Conservation (phyloP, 2,329 filamentous ascomycete species). For the Microsporum audouinii region DNA sequence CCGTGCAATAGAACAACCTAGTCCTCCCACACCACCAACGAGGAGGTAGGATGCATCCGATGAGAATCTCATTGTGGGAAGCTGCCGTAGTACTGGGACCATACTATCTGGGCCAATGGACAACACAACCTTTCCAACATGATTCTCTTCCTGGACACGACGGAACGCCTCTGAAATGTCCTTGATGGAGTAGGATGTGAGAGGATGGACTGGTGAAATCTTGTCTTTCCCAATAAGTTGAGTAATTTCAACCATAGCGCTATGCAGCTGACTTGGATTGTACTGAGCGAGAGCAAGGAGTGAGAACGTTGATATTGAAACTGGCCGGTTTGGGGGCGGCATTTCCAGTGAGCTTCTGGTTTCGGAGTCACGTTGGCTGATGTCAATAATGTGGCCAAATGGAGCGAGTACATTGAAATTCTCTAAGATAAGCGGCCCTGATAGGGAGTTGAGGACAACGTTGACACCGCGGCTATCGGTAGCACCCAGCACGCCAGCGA, state of each 20-base stretch:
- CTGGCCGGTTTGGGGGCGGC: too few relatives aligned
- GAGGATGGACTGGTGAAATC: constrained; percentile 19
- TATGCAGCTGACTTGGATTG: background rate
- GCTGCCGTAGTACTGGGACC: background rate
- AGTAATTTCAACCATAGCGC: constrained; percentile 14
- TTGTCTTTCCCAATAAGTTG: constrained; percentile 20
- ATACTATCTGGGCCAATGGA: background rate
- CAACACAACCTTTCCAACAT: constrained; percentile 31
- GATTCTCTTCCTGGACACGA: constrained; percentile 23
- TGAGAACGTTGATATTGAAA: too few relatives aligned
- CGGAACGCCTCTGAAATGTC: constrained; percentile 16
- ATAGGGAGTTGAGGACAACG: too few relatives aligned
- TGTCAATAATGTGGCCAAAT: background rate
- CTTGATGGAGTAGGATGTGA: constrained; percentile 5
- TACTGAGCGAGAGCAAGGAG: background rate
- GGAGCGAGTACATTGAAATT: too few relatives aligned
- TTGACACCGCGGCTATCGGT: too few relatives aligned
- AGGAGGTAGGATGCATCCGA: constrained; percentile 15
- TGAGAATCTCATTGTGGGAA: background rate
- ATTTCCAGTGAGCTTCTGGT: too few relatives aligned
- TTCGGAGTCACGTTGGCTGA: background rate
- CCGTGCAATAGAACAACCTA: constrained; percentile 6
- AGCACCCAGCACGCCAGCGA: too few relatives aligned
- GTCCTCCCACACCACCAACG: constrained; percentile 10
- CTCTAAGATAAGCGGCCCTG: too few relatives aligned